phyloP scores from a whole-genome alignment of 106 monocot genomes.

The Dioscorea dumetorum region DNA sequence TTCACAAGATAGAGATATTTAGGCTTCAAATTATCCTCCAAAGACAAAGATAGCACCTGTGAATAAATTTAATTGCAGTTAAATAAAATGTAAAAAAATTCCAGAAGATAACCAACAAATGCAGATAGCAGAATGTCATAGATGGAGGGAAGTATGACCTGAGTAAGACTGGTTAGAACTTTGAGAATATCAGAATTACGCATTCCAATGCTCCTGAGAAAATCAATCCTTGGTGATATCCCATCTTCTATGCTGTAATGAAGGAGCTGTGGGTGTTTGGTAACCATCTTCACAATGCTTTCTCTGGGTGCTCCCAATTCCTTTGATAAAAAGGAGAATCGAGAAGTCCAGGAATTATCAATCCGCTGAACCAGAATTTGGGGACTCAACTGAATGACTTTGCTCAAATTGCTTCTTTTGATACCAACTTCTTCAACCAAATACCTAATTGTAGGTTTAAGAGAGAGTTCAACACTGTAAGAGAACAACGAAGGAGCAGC shows the following conservation, averaged over 20 bases:
- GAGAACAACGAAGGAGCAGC: constrained; percentile 89
- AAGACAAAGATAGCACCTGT: constrained; percentile 83
- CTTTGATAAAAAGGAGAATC: constrained; percentile 68
- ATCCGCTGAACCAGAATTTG: constrained; percentile 87
- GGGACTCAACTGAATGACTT: constrained; percentile 93
- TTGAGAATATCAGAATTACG: constrained; percentile 76
- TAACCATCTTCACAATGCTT: constrained; percentile 90
- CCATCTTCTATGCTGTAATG: constrained; percentile 99
- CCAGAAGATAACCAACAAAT: background rate
- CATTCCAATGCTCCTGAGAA: constrained; percentile 96
- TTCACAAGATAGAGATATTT: constrained; percentile 95
- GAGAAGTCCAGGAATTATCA: constrained; percentile 74
- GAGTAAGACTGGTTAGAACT: constrained; percentile 85
- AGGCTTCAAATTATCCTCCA: constrained; percentile 85
- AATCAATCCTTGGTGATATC: constrained; percentile 87
- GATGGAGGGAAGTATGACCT: constrained; percentile 31
- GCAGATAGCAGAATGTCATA: background rate
- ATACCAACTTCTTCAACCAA: constrained; percentile 94
- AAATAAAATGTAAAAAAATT: background rate
- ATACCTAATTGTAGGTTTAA: constrained; percentile 84
- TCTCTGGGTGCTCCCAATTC: constrained; percentile 87
- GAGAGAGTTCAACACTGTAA: constrained; percentile 79
- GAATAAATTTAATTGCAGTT: constrained; percentile 2
- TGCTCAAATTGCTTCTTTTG: constrained; percentile 59
- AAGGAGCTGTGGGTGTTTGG: constrained; percentile 92